These are phyloP conservation scores for Hygrophorus pudorinus DNA, from an alignment of 768 basidiomycete species.

Conservation along the genomic window DNA sequence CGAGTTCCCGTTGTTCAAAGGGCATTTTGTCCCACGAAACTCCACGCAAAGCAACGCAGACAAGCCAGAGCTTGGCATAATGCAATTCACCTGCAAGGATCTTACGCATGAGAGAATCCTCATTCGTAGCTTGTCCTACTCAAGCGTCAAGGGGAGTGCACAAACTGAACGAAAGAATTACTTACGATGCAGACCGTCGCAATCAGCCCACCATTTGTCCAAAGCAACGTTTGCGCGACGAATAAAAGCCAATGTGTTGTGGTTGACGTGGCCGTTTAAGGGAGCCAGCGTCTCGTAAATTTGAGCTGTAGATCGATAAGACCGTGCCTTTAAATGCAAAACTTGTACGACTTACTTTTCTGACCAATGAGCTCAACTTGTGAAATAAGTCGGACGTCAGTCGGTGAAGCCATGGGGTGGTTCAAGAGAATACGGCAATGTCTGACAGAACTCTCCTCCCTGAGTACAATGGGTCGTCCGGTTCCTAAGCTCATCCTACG, in stretches of 20 bases:
- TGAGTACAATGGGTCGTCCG: conserved; percentile 80
- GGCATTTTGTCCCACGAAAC: conserved; percentile 96
- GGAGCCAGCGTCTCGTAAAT: conserved; percentile 87
- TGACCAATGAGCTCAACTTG: conserved; percentile 86
- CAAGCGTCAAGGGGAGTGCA: not conserved
- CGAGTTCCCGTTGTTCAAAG: conserved; percentile 88
- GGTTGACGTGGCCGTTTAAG: conserved; percentile 78
- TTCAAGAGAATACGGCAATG: conserved; percentile 74
- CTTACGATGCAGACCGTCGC: conserved; percentile 75
- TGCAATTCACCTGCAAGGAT: conserved; percentile 83
- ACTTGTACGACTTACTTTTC: conserved; percentile 51
- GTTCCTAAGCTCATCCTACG: conserved; percentile 83
- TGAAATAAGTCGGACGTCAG: conserved; percentile 81
- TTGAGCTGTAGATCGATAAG: conserved; percentile 47
- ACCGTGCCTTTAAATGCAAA: not conserved
- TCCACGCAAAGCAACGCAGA: conserved; percentile 85
- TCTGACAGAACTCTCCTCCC: conserved; percentile 80
- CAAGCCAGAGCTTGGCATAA: conserved; percentile 91
- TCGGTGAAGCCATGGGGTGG: conserved; percentile 83
- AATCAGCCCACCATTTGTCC: conserved; percentile 87
- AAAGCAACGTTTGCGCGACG: conserved; percentile 78
- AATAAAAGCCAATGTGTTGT: conserved; percentile 78
- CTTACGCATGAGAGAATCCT: conserved; percentile 77
- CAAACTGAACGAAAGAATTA: conserved; percentile 4
- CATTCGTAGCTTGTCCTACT: conserved; percentile 73